Conservation (phyloP, 352 stramenopile genomes). For the Globisporangium cylindrosporum region DNA sequence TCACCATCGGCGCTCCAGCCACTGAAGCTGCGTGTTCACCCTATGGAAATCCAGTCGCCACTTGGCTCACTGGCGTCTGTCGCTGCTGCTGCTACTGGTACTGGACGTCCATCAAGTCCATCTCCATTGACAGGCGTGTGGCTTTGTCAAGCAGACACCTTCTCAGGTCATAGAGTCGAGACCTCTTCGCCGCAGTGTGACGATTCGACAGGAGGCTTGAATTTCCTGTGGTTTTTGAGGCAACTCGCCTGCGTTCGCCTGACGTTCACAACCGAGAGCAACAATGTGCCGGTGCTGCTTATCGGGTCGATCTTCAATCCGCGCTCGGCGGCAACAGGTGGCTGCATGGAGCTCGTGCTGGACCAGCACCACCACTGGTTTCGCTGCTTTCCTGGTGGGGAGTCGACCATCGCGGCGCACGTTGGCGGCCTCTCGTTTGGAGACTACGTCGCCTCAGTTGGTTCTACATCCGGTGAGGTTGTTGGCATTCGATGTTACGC, state of each 20-base stretch:
- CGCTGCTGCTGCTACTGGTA: too few species aligned
- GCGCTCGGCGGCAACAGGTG: background rate
- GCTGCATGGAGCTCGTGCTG: background rate
- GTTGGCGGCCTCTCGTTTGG: conserved; percentile 3
- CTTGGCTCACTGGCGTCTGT: background rate
- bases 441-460: conserved; percentile 7
- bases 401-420: conserved; percentile 1
- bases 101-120: background rate
- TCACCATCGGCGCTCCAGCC: background rate
- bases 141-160: background rate
- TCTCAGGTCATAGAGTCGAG: background rate
- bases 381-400: background rate
- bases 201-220: background rate
- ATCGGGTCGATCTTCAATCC: conserved; percentile 1
- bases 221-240: conserved; percentile 3
- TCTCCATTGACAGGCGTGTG: background rate
- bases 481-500: background rate
- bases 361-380: conserved; percentile 10
- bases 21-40: background rate
- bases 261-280: background rate
- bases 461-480: background rate
- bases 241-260: conserved; percentile 3
- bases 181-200: background rate
- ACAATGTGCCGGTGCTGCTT: background rate
- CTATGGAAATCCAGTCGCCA: background rate